Evolutionary conservation across 2,329 filamentous ascomycete species (phyloP), one percentile per base, ranked within the genome.

Genomic region (Sclerotinia sclerotiorum): DNA sequence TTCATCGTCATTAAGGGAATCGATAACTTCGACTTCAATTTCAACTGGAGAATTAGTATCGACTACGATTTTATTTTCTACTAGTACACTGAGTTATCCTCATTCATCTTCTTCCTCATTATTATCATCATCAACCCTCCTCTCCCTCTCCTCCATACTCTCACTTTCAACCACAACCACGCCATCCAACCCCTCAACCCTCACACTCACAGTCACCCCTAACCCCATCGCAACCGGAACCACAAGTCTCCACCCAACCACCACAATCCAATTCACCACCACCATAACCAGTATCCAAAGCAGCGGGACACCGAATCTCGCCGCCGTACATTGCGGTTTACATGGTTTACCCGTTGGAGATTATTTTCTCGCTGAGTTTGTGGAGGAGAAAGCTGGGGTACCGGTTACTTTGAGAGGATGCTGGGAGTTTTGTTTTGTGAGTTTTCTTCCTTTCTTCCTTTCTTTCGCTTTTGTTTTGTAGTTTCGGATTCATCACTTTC

Each of bases 351-450:
- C 79, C 0, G 73, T 75, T 2, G 79, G 78, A 11, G 75, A 75
- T 67, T 81, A 77, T 69, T 80, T 81, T 69, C 71, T 82, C 2
- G 79, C 78, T 15, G 77, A 79, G 70, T 82, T 78, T 69, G 75
- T 77, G 56, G 67, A 81, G 71, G 77, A 82, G 68, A 74, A 71
- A 8, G 69, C 69, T 1, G 74, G 71, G 17, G 76, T 78, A 48
- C 72, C 75, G 1, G 77, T 82, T 32, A 80, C 78, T 2, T 73
- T 80, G 10, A 74, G 79, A 68, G 80, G 79, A 2, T 82, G 81
- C 74, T 82, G 77, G 73, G 76, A 81, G 69, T 80, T 81, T 74
- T 82, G 81, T 71, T 71, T 72, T 63, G 81, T 74, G 54, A 57
- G 73, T 66, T 68, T 52, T 51, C 3, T 21, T 46, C 13, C 62